These are phyloP conservation scores for Polyporus tsugae DNA, from an alignment of 1,284 basidiomycete species.

Conservation along the genomic window DNA sequence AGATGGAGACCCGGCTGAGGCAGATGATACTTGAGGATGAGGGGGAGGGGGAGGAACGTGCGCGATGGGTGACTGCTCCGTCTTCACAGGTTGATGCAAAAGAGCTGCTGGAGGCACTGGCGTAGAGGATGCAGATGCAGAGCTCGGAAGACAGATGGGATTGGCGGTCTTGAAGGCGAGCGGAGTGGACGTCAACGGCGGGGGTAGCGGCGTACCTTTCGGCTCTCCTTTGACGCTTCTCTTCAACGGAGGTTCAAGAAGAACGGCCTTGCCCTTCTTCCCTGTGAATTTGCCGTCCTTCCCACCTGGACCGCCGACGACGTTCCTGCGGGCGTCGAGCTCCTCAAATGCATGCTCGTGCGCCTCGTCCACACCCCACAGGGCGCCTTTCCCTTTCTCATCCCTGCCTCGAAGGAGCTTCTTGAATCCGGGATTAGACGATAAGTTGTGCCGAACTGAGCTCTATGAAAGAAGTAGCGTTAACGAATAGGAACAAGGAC, in stretches of 20 bases:
- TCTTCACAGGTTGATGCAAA: constrained; percentile 30
- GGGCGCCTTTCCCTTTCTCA: constrained; percentile 88
- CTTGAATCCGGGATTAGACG: constrained; percentile 87
- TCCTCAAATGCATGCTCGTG: constrained; percentile 72
- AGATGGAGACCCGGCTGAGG: constrained; percentile 25
- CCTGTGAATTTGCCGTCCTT: constrained; percentile 47
- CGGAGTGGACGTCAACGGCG: constrained; percentile 70
- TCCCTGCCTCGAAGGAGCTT: constrained; percentile 87
- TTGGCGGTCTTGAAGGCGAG: constrained; percentile 47
- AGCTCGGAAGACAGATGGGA: constrained; percentile 16
- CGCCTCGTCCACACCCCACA: constrained; percentile 87
- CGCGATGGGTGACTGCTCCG: constrained; percentile 31
- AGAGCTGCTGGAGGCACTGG: constrained; percentile 15
- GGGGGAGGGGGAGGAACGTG: constrained; percentile 18
- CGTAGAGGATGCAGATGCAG: constrained; percentile 32
- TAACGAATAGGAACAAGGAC: constrained; percentile 22
- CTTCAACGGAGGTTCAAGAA: constrained; percentile 68
- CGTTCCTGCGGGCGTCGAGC: constrained; percentile 64
- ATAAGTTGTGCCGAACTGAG: constrained; percentile 92
- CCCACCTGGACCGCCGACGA: constrained; percentile 42
- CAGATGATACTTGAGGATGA: constrained; percentile 22
- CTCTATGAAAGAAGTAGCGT: constrained; percentile 58
- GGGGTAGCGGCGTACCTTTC: constrained; percentile 64
- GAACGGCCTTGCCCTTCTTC: constrained; percentile 60
- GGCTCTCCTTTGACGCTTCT: constrained; percentile 68